Evolutionary conservation across 306 rosid genomes (phyloP), one percentile per base, ranked within the genome.

Genomic region (Prunus padus): DNA sequence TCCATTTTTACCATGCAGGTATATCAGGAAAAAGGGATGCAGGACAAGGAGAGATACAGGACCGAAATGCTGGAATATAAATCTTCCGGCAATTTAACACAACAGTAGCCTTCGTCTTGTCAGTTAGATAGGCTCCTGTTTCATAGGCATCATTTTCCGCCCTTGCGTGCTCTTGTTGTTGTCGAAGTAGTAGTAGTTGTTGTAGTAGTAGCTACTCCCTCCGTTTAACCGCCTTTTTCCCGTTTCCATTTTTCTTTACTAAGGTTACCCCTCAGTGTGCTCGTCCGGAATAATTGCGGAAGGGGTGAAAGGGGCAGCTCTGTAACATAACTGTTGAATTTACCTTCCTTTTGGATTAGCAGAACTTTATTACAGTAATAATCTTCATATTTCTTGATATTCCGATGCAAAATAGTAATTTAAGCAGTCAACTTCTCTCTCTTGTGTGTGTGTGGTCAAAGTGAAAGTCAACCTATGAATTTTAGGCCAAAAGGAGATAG

Each of bases 21-120:
- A 77, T 93, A 90, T 69, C 89, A 87, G 85, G 96, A 88, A 65
- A 86, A 90, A 76, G 94, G 88, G 67, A n/a, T 81, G 76, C 80
- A 79, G 72, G 96, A 88, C 79, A 90, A 93, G 82, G 98, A 92
- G 81, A 85, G 96, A 87, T 87, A 88, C 80, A 79, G 59, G 83
- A 69, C 73, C 1, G 89, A 89, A 67, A 79, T 93, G 98, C 45
- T 77, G 84, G 81, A 90, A 73, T 90, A 88, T 77, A 89, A 85
- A 52, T 77, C 83, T n/a, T 83, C 86, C 63, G 72, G 71, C 55
- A 60, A 77, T 74, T 69, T 77, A 52, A 60, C 86, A 40, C 71
- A 86, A 52, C 80, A 85, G 9, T 86, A 83, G 84, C 59, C 81
- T 77, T 72, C 64, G 46, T 74, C 5, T 19, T 77, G 52, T 54